Percentiles rank a stretch among this genome's conserved stretches.
These are phyloP conservation scores for Leptodontidium sp. DNA, from an alignment of 2,329 filamentous ascomycete species.

Conservation along the genomic window DNA sequence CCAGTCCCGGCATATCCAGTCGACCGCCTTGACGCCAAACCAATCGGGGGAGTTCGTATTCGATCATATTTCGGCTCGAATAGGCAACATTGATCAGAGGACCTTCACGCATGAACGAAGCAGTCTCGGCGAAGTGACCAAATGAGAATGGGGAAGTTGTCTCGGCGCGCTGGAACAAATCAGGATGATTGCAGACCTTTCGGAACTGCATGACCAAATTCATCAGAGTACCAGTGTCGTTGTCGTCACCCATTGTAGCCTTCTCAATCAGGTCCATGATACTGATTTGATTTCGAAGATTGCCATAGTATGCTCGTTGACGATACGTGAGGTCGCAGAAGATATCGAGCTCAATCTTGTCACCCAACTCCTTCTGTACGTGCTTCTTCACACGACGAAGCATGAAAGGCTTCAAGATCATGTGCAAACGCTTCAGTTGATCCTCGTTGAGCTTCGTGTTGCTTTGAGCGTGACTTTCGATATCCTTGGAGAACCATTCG, in stretches of 20 bases:
- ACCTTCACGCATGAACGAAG: slow-evolving; percentile 92
- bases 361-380: slow-evolving; percentile 96
- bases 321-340: slow-evolving; percentile 98
- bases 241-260: slow-evolving; percentile 90
- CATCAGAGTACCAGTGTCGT: slow-evolving; percentile 96
- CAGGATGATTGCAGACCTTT: slow-evolving; percentile 98
- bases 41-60: slow-evolving; percentile 82
- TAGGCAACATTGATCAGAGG: slow-evolving; percentile 82
- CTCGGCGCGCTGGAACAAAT: slow-evolving; percentile 94
- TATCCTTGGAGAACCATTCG: slow-evolving; percentile 95
- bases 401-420: slow-evolving; percentile 99
- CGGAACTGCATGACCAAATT: slow-evolving; percentile 99
- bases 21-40: slow-evolving; percentile 85
- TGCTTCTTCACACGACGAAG: slow-evolving; percentile 99
- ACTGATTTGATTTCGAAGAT: slow-evolving; percentile 94
- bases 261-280: slow-evolving; percentile 99
- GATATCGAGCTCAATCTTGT: slow-evolving; percentile 97
- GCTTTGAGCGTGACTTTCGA: slow-evolving; percentile 97
- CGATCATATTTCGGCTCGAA: slow-evolving; percentile 85
- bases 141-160: slow-evolving; percentile 86
- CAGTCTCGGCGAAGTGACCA: slow-evolving; percentile 91
- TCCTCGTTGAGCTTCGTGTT: slow-evolving; percentile 99
- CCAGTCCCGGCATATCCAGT: slow-evolving; percentile 74
- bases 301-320: slow-evolving; percentile 91
- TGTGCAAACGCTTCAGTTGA: slow-evolving; percentile 94